Evolutionary conservation across 2,329 filamentous ascomycete genomes (phyloP).

Genomic region (Diaporthe eres): DNA sequence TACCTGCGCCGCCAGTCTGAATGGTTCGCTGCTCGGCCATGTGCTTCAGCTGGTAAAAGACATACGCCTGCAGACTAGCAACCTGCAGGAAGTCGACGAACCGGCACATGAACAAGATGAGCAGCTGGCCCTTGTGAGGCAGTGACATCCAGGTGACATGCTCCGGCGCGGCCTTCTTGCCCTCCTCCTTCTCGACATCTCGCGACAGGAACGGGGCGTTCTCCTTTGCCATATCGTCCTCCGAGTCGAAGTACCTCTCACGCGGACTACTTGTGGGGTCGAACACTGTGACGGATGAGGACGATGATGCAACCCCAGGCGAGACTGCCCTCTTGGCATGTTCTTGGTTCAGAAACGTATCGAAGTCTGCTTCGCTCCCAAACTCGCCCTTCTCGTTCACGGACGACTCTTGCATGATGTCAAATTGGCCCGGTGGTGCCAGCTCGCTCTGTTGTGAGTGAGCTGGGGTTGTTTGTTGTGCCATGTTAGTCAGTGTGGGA

Average conservation of each 20-base stretch:
- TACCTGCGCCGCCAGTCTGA: constrained; percentile 35
- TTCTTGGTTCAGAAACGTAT: constrained; percentile 38
- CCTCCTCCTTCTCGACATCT: constrained; percentile 33
- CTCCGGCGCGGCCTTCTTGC: constrained; percentile 36
- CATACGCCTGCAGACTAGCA: constrained; percentile 77
- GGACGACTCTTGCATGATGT: constrained; percentile 34
- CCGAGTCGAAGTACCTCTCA: constrained; percentile 37
- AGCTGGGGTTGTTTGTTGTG: constrained; percentile 32
- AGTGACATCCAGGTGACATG: constrained; percentile 77
- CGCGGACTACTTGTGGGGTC: constrained; percentile 36
- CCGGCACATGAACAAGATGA: constrained; percentile 78
- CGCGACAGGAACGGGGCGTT: constrained; percentile 42
- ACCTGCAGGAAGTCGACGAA: constrained; percentile 82
- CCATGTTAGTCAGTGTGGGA: constrained; percentile 33
- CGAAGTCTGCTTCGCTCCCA: constrained; percentile 22
- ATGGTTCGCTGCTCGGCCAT: constrained; percentile 57
- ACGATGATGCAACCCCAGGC: constrained; percentile 29
- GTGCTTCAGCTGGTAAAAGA: constrained; percentile 82
- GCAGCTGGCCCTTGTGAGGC: constrained; percentile 78
- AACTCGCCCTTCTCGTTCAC: constrained; percentile 36
- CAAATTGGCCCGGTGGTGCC: constrained; percentile 35
- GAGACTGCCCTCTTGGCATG: neutral
- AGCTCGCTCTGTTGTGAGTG: constrained; percentile 35
- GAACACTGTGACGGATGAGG: constrained; percentile 40
- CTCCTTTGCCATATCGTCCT: constrained; percentile 37